These are phyloP conservation scores for Cenchrus purpureus DNA, from an alignment of 176 grass and related monocot species.

Conservation along the genomic window DNA sequence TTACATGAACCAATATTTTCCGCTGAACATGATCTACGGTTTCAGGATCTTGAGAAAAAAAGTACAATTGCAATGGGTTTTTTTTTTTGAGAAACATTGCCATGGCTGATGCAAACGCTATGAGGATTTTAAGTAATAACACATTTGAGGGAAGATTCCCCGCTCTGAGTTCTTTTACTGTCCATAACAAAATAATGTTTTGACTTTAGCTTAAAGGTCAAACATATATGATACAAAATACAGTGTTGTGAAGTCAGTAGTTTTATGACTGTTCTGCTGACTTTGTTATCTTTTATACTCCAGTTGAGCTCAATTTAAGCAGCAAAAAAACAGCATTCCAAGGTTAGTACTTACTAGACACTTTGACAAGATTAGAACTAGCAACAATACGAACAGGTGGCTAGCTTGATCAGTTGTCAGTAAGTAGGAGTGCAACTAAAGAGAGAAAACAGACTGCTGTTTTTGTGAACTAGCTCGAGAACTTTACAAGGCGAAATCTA, in stretches of 20 bases:
- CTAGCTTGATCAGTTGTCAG: background rate
- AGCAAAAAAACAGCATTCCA: background rate
- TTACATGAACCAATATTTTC: no score
- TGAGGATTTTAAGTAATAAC: no score
- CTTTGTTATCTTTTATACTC: background rate
- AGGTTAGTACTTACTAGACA: background rate
- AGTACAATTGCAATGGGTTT: no score
- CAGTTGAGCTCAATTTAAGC: background rate
- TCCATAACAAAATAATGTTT: no score
- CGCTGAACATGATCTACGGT: no score
- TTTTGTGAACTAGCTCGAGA: background rate
- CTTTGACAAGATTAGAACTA: background rate
- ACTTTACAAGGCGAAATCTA: background rate
- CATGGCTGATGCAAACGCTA: no score
- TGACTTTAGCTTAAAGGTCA: no score
- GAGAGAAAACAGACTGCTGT: background rate
- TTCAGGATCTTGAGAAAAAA: no score
- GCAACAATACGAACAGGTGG: background rate
- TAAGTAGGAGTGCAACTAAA: background rate
- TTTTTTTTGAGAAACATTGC: no score
- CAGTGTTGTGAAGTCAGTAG: background rate
- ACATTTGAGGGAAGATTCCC: no score
- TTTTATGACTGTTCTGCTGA: background rate
- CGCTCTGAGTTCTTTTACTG: no score
- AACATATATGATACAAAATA: background rate